phyloP scores from a whole-genome alignment of 306 rosid genomes.

The Pterocarpus macrocarpus region DNA sequence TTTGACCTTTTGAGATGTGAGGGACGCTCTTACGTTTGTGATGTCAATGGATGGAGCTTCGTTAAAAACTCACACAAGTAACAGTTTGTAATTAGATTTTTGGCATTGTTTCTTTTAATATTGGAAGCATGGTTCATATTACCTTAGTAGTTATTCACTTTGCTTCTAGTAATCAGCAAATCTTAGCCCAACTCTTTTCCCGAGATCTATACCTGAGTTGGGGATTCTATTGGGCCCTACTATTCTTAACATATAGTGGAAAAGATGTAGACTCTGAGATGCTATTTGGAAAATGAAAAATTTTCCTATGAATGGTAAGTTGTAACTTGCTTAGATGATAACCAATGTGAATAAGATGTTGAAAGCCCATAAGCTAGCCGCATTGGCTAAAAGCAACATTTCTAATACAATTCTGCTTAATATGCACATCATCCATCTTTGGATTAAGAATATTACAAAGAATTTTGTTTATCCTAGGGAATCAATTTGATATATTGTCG shows the following conservation, averaged over 20 bases:
- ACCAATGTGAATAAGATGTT: not conserved
- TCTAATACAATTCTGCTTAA: not conserved
- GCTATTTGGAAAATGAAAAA: slow-evolving; percentile 12
- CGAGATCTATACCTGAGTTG: slow-evolving; percentile 1
- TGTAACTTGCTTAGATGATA: slow-evolving; percentile 10
- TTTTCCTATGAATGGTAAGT: not conserved
- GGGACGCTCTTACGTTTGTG: slow-evolving; percentile 97
- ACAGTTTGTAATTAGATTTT: slow-evolving; percentile 35
- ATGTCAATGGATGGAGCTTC: slow-evolving; percentile 98
- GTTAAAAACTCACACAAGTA: slow-evolving; percentile 98
- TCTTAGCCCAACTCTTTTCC: slow-evolving; percentile 17
- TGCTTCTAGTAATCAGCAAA: slow-evolving; percentile 15
- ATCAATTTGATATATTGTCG: slow-evolving; percentile 8
- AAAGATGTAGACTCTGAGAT: slow-evolving; percentile 30
- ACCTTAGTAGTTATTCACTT: slow-evolving; percentile 12
- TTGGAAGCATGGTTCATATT: slow-evolving; percentile 32
- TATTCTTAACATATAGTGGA: slow-evolving; percentile 9
- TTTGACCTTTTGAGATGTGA: slow-evolving; percentile 97
- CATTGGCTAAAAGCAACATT: slow-evolving; percentile 5
- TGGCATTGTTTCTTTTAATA: slow-evolving; percentile 23
- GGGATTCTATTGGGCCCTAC: slow-evolving; percentile 6
- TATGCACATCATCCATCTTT: not conserved
- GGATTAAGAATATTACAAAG: slow-evolving; percentile 10
- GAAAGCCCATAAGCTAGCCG: not conserved
- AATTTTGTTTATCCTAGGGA: not conserved